A percentile compares a stretch with the other conserved stretches of the same genome.
Evolutionary conservation across 1,284 basidiomycete species (phyloP).

Genomic region (Ustilago crameri): DNA sequence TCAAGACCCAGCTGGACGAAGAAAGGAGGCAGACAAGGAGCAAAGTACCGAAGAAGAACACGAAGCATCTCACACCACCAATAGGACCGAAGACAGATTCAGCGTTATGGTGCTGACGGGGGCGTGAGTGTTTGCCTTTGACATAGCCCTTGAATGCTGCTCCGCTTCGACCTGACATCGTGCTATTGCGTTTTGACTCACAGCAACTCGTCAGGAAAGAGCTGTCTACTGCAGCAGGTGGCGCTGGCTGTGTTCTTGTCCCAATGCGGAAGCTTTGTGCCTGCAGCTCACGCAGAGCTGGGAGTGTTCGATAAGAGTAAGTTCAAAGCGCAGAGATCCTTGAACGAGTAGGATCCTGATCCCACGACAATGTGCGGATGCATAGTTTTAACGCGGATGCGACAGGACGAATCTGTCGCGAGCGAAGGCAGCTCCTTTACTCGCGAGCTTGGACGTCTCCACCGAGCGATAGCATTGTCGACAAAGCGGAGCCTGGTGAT

Average conservation of each 20-base stretch:
- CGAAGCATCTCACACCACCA: neutral
- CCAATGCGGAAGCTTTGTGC: conserved; percentile 47
- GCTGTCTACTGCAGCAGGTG: conserved; percentile 47
- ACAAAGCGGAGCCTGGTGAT: conserved; percentile 40
- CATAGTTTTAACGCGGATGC: conserved; percentile 46
- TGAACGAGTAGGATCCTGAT: no score
- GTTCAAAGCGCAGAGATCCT: neutral
- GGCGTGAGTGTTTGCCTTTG: conserved; percentile 27
- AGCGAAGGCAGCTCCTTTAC: conserved; percentile 50
- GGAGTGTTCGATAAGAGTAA: conserved; percentile 47
- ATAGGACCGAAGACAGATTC: neutral
- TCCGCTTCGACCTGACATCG: neutral
- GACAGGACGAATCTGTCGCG: conserved; percentile 46
- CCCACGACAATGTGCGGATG: neutral
- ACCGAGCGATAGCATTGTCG: conserved; percentile 34
- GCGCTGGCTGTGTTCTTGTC: conserved; percentile 34
- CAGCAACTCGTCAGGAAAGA: conserved; percentile 53
- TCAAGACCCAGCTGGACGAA: neutral
- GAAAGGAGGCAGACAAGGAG: no score
- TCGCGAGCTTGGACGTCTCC: conserved; percentile 38
- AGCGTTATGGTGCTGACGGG: conserved; percentile 50
- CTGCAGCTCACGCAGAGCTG: conserved; percentile 35
- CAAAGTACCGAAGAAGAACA: neutral
- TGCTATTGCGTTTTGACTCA: neutral
- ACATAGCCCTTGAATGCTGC: no score